Percentiles rank a stretch among this genome's conserved stretches.
These are phyloP conservation scores for Austroboletus niveus DNA, from an alignment of 1,284 basidiomycete genomes.

Conservation along the genomic window DNA sequence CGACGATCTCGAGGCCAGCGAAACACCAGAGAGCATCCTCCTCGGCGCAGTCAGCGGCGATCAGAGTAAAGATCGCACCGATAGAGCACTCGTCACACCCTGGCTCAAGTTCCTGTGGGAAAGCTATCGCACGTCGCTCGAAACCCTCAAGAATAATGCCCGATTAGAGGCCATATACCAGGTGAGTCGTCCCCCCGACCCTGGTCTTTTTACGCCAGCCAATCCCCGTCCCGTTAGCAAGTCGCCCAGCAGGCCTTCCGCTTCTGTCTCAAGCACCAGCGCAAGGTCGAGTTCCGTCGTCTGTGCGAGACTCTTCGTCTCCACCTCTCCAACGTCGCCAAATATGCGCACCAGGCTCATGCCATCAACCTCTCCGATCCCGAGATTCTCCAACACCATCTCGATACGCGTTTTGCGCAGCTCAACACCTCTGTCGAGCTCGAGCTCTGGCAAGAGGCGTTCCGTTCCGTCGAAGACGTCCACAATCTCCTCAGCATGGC, in stretches of 20 bases:
- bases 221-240: slow-evolving; percentile 51
- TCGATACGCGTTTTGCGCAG: slow-evolving; percentile 98
- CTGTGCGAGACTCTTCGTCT: slow-evolving; percentile 96
- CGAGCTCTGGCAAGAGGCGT: slow-evolving; percentile 99
- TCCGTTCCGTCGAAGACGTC: slow-evolving; percentile 97
- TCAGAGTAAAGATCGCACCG: slow-evolving; percentile 93
- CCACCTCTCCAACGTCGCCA: slow-evolving; percentile 93
- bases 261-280: slow-evolving; percentile 92
- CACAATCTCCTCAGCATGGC: slow-evolving; percentile 94
- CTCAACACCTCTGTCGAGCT: slow-evolving; percentile 98
- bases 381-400: slow-evolving; percentile 94
- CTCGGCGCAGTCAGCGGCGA: slow-evolving; percentile 87
- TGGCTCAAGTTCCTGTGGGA: slow-evolving; percentile 99
- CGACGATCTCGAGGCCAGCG: slow-evolving; percentile 87
- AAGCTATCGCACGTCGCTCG: slow-evolving; percentile 94
- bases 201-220: background rate
- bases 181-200: slow-evolving; percentile 42
- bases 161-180: slow-evolving; percentile 94
- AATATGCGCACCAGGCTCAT: slow-evolving; percentile 94
- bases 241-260: slow-evolving; percentile 97
- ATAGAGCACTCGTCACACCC: slow-evolving; percentile 93
- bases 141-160: slow-evolving; percentile 97
- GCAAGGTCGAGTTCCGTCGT: slow-evolving; percentile 97
- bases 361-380: slow-evolving; percentile 98
- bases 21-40: slow-evolving; percentile 90